A percentile compares a stretch with the other conserved stretches of the same genome.
Conservation (phyloP, 257 asterid genomes). For the Ilex aquifolium region DNA sequence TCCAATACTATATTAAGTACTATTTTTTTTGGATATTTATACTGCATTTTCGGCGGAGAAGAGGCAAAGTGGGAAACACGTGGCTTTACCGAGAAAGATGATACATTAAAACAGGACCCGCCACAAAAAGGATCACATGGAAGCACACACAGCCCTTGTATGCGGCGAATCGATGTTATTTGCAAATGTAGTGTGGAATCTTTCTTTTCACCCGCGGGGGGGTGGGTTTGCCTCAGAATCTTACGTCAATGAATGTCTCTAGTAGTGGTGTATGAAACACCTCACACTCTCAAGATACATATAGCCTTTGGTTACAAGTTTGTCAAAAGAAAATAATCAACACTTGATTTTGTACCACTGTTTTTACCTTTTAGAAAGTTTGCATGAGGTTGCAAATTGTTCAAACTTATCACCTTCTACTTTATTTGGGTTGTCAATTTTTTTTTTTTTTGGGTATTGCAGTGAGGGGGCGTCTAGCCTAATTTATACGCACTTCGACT, state of each 20-base stretch:
- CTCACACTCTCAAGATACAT: neutral
- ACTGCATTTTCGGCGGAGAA: neutral
- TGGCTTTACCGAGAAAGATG: conserved; percentile 22
- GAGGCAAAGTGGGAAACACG: conserved; percentile 27
- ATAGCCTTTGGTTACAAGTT: conserved; percentile 13
- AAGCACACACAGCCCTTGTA: conserved; percentile 6
- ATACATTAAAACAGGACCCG: conserved; percentile 1
- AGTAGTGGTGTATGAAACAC: conserved; percentile 23
- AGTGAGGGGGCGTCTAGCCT: too few species aligned
- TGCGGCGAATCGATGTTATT: conserved; percentile 29
- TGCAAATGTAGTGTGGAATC: conserved; percentile 11
- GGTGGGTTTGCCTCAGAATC: too few species aligned
- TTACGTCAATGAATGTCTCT: neutral
- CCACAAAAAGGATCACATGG: conserved; percentile 8
- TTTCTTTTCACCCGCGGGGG: neutral
- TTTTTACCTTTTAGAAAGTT: conserved; percentile 10
- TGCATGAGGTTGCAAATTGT: conserved; percentile 2
- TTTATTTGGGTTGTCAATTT: conserved; percentile 4
- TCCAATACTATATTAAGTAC: too few species aligned
- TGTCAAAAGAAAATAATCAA: conserved; percentile 12
- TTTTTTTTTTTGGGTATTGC: neutral
- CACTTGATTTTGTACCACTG: conserved; percentile 17
- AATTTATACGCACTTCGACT: too few species aligned
- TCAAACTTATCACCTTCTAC: conserved; percentile 8
- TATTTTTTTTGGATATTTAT: too few species aligned